Conservation (phyloP, 2,329 filamentous ascomycete genomes). For the Phaeosphaeria sp. region DNA sequence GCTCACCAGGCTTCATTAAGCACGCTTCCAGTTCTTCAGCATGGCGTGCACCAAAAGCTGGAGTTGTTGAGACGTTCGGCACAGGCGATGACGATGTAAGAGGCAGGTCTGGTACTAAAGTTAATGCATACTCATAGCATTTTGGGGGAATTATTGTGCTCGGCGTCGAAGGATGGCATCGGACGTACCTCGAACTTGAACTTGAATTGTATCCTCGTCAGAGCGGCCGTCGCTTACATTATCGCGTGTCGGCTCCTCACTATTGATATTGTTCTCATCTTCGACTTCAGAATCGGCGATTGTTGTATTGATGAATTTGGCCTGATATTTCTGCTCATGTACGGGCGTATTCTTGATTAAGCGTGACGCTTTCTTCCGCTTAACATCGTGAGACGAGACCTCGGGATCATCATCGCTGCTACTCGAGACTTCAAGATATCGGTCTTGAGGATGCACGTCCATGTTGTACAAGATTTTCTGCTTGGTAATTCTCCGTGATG, state of each 20-base stretch:
- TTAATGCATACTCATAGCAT: background rate
- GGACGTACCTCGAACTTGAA: background rate
- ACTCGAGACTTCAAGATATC: constrained; percentile 16
- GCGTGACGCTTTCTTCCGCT: background rate
- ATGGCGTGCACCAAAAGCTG: constrained; percentile 1
- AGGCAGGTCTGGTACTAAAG: background rate
- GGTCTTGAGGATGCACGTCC: constrained; percentile 39
- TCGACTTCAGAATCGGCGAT: background rate
- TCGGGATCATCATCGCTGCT: constrained; percentile 3
- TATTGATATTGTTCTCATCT: background rate
- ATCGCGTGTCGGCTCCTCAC: background rate
- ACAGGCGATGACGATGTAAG: background rate
- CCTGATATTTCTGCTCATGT: background rate
- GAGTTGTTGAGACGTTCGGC: background rate
- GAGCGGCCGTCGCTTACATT: background rate
- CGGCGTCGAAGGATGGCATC: background rate
- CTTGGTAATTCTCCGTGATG: constrained; percentile 26
- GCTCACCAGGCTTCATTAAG: constrained; percentile 6
- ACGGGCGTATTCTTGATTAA: background rate
- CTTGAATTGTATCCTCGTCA: background rate
- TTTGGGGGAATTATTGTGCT: background rate
- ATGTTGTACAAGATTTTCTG: constrained; percentile 31
- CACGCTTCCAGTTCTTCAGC: constrained; percentile 8
- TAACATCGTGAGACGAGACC: background rate
- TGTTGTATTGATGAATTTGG: background rate